Percentiles rank a stretch among this genome's conserved stretches.
These are phyloP conservation scores for Xylariomycetidae sp. DNA, from an alignment of 2,329 filamentous ascomycete species.

Conservation along the genomic window DNA sequence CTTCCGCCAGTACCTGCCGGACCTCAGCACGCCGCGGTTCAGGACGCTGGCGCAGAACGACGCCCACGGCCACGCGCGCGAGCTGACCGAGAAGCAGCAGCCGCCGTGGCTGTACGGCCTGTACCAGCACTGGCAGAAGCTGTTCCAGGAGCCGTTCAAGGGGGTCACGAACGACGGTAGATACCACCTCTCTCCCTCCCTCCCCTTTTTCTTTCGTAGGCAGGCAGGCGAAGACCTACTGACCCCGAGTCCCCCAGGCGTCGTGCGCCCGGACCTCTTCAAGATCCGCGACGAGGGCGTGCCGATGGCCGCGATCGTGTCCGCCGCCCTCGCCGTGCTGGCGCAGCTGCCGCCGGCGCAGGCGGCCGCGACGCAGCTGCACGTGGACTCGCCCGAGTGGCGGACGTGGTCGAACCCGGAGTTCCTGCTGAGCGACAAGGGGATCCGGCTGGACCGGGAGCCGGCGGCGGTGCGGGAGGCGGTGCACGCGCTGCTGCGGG, in stretches of 20 bases:
- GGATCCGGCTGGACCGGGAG: slow-evolving; percentile 62
- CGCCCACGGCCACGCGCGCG: slow-evolving; percentile 54
- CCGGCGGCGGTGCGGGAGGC: slow-evolving; percentile 34
- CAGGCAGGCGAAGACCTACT: background rate
- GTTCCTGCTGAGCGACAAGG: slow-evolving; percentile 62
- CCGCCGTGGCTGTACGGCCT: slow-evolving; percentile 63
- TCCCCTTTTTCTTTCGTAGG: background rate
- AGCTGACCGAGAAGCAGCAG: slow-evolving; percentile 50
- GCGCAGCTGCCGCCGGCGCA: slow-evolving; percentile 42
- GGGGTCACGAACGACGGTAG: slow-evolving; percentile 64
- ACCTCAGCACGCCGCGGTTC: slow-evolving; percentile 56
- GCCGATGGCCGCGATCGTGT: slow-evolving; percentile 51
- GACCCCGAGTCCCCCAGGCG: slow-evolving; percentile 29
- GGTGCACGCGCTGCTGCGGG: slow-evolving; percentile 49
- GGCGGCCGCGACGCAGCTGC: slow-evolving; percentile 43
- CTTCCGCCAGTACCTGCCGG: slow-evolving; percentile 57
- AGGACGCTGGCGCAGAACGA: slow-evolving; percentile 56
- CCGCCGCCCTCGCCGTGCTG: slow-evolving; percentile 41
- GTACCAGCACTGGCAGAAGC: slow-evolving; percentile 51
- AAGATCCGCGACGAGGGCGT: slow-evolving; percentile 57
- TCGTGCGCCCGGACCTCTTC: slow-evolving; percentile 48
- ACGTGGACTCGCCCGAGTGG: slow-evolving; percentile 67
- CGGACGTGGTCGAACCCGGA: slow-evolving; percentile 67
- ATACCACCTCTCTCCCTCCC: slow-evolving; percentile 8
- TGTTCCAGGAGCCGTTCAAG: slow-evolving; percentile 61